Percentiles rank a stretch among this genome's conserved stretches.
Evolutionary conservation across 2,329 filamentous ascomycete genomes (phyloP).

Genomic region (Fusarium odoratissimum): DNA sequence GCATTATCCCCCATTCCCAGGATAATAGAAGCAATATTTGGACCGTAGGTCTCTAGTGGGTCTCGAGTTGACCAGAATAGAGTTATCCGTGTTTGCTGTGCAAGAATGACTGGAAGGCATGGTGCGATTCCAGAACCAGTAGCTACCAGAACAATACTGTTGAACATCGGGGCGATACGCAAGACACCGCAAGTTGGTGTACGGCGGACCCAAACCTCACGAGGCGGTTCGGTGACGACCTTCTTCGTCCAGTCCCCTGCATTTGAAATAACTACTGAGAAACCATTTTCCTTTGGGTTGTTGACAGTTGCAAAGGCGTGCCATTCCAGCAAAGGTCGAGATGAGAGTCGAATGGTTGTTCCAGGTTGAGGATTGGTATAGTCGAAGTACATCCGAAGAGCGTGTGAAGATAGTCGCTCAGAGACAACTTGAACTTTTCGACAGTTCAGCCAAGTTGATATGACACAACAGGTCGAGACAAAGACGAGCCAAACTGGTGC

Average conservation of each 20-base stretch:
- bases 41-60: slow-evolving; percentile 69
- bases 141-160: slow-evolving; percentile 69
- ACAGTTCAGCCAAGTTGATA: slow-evolving; percentile 76
- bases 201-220: slow-evolving; percentile 71
- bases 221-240: slow-evolving; percentile 67
- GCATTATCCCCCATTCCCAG: slow-evolving; percentile 66
- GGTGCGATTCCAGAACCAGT: slow-evolving; percentile 78
- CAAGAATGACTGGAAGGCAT: slow-evolving; percentile 60
- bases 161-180: slow-evolving; percentile 72
- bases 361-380: slow-evolving; percentile 62
- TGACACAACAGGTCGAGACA: slow-evolving; percentile 68
- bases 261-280: slow-evolving; percentile 73
- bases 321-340: slow-evolving; percentile 72
- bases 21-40: slow-evolving; percentile 63
- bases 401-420: slow-evolving; percentile 74
- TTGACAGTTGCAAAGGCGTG: slow-evolving; percentile 78
- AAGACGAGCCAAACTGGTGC: slow-evolving; percentile 71
- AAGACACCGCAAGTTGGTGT: slow-evolving; percentile 72
- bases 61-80: slow-evolving; percentile 72
- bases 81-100: slow-evolving; percentile 56
- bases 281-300: slow-evolving; percentile 60
- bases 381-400: slow-evolving; percentile 74
- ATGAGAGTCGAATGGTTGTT: slow-evolving; percentile 65
- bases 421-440: slow-evolving; percentile 71
- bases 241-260: slow-evolving; percentile 75